Evolutionary conservation across 768 basidiomycete genomes (phyloP).

Genomic region (Suillus lakei): DNA sequence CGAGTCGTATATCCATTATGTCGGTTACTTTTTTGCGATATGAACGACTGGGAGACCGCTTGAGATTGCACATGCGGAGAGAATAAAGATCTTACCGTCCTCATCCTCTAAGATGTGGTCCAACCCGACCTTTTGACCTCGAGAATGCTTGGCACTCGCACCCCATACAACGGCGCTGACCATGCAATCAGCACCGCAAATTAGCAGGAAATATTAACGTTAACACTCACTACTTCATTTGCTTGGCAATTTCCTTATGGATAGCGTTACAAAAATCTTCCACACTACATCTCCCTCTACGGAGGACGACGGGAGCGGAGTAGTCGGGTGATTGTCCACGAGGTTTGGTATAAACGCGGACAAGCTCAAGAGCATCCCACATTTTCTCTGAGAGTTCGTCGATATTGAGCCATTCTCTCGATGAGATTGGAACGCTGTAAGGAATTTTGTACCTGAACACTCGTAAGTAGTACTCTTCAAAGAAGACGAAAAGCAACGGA

Average conservation of each 20-base stretch:
- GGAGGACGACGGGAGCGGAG: slow-evolving; percentile 85
- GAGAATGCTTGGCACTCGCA: slow-evolving; percentile 93
- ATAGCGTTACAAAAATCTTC: slow-evolving; percentile 94
- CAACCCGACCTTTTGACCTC: slow-evolving; percentile 94
- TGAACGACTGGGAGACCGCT: slow-evolving; percentile 52
- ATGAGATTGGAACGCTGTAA: slow-evolving; percentile 92
- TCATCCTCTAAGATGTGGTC: slow-evolving; percentile 89
- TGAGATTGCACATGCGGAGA: slow-evolving; percentile 13
- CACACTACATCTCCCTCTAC: slow-evolving; percentile 61
- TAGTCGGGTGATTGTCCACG: slow-evolving; percentile 93
- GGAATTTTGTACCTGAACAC: slow-evolving; percentile 86
- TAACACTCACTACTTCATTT: slow-evolving; percentile 87
- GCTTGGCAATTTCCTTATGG: slow-evolving; percentile 97
- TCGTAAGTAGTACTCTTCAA: slow-evolving; percentile 4
- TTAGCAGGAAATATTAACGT: background rate
- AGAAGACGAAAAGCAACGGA: slow-evolving; percentile 40
- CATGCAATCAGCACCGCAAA: slow-evolving; percentile 8
- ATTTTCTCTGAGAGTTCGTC: slow-evolving; percentile 92
- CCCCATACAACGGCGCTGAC: slow-evolving; percentile 92
- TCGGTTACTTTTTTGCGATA: slow-evolving; percentile 56
- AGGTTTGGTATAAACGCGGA: slow-evolving; percentile 96
- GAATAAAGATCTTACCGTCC: slow-evolving; percentile 60
- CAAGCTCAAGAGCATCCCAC: slow-evolving; percentile 93
- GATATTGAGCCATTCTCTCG: slow-evolving; percentile 93
- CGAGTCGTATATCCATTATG: background rate